These are phyloP conservation scores for Amaranthus hypochondriacus DNA, from an alignment of 148 eudicot genomes.

Conservation along the genomic window DNA sequence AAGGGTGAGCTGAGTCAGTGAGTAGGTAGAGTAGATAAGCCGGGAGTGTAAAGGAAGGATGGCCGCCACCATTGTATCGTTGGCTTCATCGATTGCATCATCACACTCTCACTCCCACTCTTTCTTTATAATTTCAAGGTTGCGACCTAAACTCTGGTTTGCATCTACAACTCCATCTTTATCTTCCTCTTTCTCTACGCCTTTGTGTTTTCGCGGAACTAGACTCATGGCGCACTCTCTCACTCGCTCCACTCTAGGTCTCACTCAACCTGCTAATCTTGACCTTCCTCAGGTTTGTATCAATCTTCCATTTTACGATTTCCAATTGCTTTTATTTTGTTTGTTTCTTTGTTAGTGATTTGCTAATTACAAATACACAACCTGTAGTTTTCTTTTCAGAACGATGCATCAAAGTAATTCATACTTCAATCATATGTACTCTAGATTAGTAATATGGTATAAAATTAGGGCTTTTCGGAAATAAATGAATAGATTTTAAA, in stretches of 20 bases:
- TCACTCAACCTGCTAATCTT: conserved; percentile 56
- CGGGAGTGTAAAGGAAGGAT: too few species aligned
- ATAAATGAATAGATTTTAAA: neutral
- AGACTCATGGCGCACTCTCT: conserved; percentile 59
- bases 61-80: neutral
- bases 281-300: conserved; percentile 57
- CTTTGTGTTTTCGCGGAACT: conserved; percentile 6
- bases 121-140: conserved; percentile 1
- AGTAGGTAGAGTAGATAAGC: too few species aligned
- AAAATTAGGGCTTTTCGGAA: neutral
- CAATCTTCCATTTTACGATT: neutral
- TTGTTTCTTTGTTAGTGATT: neutral
- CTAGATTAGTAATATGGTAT: neutral
- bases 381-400: neutral
- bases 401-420: too few species aligned
- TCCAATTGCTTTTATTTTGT: neutral
- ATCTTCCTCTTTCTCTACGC: neutral
- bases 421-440: neutral
- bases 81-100: neutral
- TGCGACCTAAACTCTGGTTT: conserved; percentile 14
- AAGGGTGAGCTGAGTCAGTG: too few species aligned
- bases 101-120: neutral
- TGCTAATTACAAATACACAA: too few species aligned
- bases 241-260: conserved; percentile 59
- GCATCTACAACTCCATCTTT: neutral